A percentile compares a stretch with the other conserved stretches of the same genome.
phyloP scores from a whole-genome alignment of 768 basidiomycete species.

The Xerocomellus chrysenteron region DNA sequence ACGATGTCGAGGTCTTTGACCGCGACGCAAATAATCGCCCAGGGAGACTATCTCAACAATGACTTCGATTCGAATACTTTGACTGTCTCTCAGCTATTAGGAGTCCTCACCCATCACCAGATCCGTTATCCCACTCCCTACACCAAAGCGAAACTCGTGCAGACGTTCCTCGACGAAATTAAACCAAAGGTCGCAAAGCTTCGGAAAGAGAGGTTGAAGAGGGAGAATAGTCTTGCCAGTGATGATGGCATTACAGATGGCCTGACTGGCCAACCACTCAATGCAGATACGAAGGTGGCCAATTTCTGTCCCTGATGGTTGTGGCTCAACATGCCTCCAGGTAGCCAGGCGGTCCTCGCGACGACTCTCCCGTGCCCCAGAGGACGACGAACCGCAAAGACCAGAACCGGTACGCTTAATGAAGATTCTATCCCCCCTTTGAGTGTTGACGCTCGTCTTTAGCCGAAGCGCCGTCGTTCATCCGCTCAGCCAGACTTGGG shows the following conservation, averaged over 20 bases:
- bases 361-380: conserved; percentile 58
- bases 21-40: conserved; percentile 69
- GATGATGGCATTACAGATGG: conserved; percentile 84
- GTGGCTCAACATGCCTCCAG: conserved; percentile 10
- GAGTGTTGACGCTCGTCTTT: conserved; percentile 14
- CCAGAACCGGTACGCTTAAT: conserved; percentile 55
- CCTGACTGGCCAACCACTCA: conserved; percentile 70
- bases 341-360: conserved; percentile 57
- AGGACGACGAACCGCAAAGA: conserved; percentile 41
- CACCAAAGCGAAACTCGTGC: conserved; percentile 74
- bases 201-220: conserved; percentile 62
- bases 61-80: conserved; percentile 73
- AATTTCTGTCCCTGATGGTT: conserved; percentile 3
- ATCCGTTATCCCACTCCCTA: conserved; percentile 71
- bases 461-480: conserved; percentile 81
- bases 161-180: conserved; percentile 77
- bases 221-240: conserved; percentile 69
- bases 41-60: conserved; percentile 76
- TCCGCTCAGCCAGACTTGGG: conserved; percentile 74
- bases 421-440: not conserved
- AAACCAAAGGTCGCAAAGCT: conserved; percentile 56
- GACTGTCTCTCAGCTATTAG: conserved; percentile 80
- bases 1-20: conserved; percentile 70
- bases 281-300: conserved; percentile 45
- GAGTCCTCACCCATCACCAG: conserved; percentile 75